Conservation (phyloP, 2,329 filamentous ascomycete genomes). For the Aspergillus sp. region DNA sequence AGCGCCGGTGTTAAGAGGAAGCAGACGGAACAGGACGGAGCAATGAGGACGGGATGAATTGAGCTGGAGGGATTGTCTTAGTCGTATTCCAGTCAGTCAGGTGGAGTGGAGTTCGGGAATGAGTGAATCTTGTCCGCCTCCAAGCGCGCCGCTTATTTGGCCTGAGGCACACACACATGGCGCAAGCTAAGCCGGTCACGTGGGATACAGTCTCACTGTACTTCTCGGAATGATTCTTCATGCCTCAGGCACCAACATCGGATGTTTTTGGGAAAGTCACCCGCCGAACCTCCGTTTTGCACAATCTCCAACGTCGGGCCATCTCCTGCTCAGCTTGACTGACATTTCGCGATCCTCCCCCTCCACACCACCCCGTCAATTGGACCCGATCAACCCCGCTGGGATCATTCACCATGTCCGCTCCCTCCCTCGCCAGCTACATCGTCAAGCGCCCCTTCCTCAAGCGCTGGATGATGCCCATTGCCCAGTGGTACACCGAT, state of each 20-base stretch:
- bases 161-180: slow-evolving; percentile 19
- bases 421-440: slow-evolving; percentile 71
- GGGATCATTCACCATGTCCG: slow-evolving; percentile 61
- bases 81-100: slow-evolving; percentile 23
- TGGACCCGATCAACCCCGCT: slow-evolving; percentile 21
- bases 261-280: slow-evolving; percentile 34
- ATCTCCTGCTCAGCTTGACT: slow-evolving; percentile 38
- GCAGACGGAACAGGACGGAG: slow-evolving; percentile 16
- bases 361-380: slow-evolving; percentile 36
- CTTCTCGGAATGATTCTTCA: background rate
- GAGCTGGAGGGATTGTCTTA: slow-evolving; percentile 8
- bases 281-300: slow-evolving; percentile 41
- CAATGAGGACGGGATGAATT: slow-evolving; percentile 17
- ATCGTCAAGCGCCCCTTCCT: slow-evolving; percentile 87
- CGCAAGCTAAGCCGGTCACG: background rate
- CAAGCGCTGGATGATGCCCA: slow-evolving; percentile 72
- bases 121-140: slow-evolving; percentile 9
- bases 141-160: slow-evolving; percentile 9
- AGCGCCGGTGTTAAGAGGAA: slow-evolving; percentile 10
- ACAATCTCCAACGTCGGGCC: slow-evolving; percentile 43
- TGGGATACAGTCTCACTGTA: background rate
- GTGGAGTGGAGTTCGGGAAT: slow-evolving; percentile 24
- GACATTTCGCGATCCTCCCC: slow-evolving; percentile 25
- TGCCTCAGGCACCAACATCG: slow-evolving; percentile 22
- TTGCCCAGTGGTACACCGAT: slow-evolving; percentile 86